phyloP scores from a whole-genome alignment of 345 rosid species.

The Clarkia xantiana region DNA sequence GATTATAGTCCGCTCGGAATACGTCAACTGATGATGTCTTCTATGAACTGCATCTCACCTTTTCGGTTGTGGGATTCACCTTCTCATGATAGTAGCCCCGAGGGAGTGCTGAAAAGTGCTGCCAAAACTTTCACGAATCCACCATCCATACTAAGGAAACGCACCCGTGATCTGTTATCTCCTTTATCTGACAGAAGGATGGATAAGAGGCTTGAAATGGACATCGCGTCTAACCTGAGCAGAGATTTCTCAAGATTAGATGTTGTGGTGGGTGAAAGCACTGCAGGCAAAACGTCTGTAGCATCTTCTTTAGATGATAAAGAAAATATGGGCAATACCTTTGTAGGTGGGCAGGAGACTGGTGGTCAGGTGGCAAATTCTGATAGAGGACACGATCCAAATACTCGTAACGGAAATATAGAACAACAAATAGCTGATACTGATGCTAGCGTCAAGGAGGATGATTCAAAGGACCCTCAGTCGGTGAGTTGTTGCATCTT shows the following conservation, averaged over 20 bases:
- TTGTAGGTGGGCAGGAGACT: slow-evolving; percentile 17
- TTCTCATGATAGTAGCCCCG: slow-evolving; percentile 51
- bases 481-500: too few relatives aligned
- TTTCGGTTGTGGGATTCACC: slow-evolving; percentile 91
- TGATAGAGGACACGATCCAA: slow-evolving; percentile 11
- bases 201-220: slow-evolving; percentile 72
- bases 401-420: too few relatives aligned
- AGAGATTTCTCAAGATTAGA: slow-evolving; percentile 78
- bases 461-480: too few relatives aligned
- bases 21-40: slow-evolving; percentile 87
- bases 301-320: slow-evolving; percentile 39
- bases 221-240: slow-evolving; percentile 48
- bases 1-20: slow-evolving; percentile 97
- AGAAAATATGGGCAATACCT: slow-evolving; percentile 29
- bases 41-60: slow-evolving; percentile 75
- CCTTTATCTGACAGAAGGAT: slow-evolving; percentile 72
- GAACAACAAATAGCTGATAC: slow-evolving; percentile 6
- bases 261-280: slow-evolving; percentile 55
- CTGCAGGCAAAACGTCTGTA: slow-evolving; percentile 17
- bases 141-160: slow-evolving; percentile 83
- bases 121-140: slow-evolving; percentile 59
- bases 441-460: slow-evolving; percentile 3
- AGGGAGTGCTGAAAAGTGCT: slow-evolving; percentile 59
- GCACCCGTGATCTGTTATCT: slow-evolving; percentile 70
- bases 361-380: slow-evolving; percentile 9